Base-by-base conservation (phyloP, 768 basidiomycete species). In the Lentinula sp. region DNA sequence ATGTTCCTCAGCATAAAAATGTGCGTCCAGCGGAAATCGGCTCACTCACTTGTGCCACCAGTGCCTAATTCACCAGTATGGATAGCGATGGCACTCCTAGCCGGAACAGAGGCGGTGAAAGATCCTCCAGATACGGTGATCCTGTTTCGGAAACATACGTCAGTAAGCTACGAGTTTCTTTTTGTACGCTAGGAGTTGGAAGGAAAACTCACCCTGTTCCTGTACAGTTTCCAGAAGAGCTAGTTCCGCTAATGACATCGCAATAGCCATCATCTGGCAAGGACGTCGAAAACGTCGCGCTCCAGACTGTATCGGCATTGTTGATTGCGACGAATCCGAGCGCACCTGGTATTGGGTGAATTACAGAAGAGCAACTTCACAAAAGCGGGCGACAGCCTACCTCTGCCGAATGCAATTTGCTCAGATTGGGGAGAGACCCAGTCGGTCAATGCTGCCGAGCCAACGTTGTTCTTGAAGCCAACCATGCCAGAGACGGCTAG, bases 391-490 rank as follows among this genome's bases (percentile, higher is more conserved):
- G 13, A 67, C 74, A 8, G 4, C 55, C 28, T 60, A 80, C 87
- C 87, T 64, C 87, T 72, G 5, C 84, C 83, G 65, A 88, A 90
- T 0, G 87, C 87, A 61, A 89, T 85, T 67, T 80, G 87, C 61
- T 84, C 74, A 3, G 78, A 72, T 51, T 77, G 76, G 0, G 84
- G 82, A 2, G 85, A 79, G 5, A 82, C 76, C 84, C 86, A 88
- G 65, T 85, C 76, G 1, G 71, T 79, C 4, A 89, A 64, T 1
- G 76, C 68, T 2, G 81, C 75, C 2, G 73, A 66, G 4, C 84
- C 84, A 8, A 86, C 86, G 35, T 75, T 74, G 64, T 87, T 85
- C 37, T 80, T 76, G 75, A 87, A 87, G 1, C 82, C 84, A n/a
- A 79, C 78, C 84, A 87, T 86, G 4, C 86, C 86, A 2, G 75